Percentiles rank a stretch among this genome's conserved stretches.
These are phyloP conservation scores for Exserohilum turcica DNA, from an alignment of 2,329 filamentous ascomycete genomes.

Conservation along the genomic window DNA sequence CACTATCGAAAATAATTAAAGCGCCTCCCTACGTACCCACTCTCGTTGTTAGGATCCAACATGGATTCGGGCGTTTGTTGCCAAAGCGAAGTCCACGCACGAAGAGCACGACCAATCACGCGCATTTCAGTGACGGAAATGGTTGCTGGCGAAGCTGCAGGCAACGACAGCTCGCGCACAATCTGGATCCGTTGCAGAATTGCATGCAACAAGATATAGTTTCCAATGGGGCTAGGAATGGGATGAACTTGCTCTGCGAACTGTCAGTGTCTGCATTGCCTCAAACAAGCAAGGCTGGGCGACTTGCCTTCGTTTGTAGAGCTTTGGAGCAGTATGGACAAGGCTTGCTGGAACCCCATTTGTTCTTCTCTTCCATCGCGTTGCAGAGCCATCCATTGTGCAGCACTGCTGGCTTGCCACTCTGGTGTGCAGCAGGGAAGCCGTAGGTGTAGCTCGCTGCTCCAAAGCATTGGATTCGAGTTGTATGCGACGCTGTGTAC, in stretches of 20 bases:
- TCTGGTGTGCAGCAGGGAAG: slow-evolving; percentile 34
- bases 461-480: slow-evolving; percentile 37
- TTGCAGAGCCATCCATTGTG: slow-evolving; percentile 34
- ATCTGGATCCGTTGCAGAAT: slow-evolving; percentile 38
- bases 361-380: slow-evolving; percentile 32
- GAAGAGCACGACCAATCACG: slow-evolving; percentile 34
- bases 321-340: slow-evolving; percentile 33
- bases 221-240: slow-evolving; percentile 39
- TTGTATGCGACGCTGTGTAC: slow-evolving; percentile 43
- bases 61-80: slow-evolving; percentile 44
- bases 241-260: slow-evolving; percentile 25
- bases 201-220: slow-evolving; percentile 40
- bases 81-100: slow-evolving; percentile 44
- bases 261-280: not conserved
- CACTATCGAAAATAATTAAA: not conserved
- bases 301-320: slow-evolving; percentile 11
- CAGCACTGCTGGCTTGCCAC: slow-evolving; percentile 35
- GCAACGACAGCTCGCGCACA: slow-evolving; percentile 34
- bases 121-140: slow-evolving; percentile 30
- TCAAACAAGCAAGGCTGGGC: not conserved
- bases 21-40: slow-evolving; percentile 19
- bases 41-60: slow-evolving; percentile 45
- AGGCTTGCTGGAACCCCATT: slow-evolving; percentile 36
- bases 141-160: slow-evolving; percentile 23
- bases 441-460: slow-evolving; percentile 34